Evolutionary conservation across 106 monocot species (phyloP).

Genomic region (Acanthochlamys bracteata): DNA sequence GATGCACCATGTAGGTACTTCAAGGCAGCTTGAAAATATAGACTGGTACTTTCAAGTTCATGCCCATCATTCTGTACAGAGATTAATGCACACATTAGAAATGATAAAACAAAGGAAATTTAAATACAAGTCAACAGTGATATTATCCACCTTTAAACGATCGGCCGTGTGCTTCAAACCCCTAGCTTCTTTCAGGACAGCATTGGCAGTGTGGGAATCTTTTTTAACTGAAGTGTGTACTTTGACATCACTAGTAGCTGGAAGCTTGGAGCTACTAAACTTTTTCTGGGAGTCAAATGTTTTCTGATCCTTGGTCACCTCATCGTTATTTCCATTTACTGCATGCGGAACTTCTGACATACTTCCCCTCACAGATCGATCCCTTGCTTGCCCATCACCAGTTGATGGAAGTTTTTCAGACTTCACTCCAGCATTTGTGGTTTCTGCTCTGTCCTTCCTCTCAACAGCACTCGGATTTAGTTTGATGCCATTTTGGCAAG

Average conservation of each 20-base stretch:
- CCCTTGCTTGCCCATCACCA: slow-evolving; percentile 5
- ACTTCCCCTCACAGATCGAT: slow-evolving; percentile 25
- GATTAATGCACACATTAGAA: background rate
- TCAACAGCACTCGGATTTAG: slow-evolving; percentile 12
- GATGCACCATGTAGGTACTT: slow-evolving; percentile 77
- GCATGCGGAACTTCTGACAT: slow-evolving; percentile 24
- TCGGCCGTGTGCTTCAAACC: slow-evolving; percentile 80
- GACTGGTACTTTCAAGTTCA: slow-evolving; percentile 55
- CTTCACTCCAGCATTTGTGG: slow-evolving; percentile 20
- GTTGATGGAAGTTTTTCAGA: slow-evolving; percentile 8
- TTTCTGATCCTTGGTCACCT: slow-evolving; percentile 18
- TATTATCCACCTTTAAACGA: slow-evolving; percentile 60
- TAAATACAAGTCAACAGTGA: background rate
- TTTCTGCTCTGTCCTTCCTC: slow-evolving; percentile 21
- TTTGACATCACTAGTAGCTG: slow-evolving; percentile 30
- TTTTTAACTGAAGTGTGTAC: slow-evolving; percentile 36
- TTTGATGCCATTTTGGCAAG: background rate
- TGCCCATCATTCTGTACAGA: slow-evolving; percentile 58
- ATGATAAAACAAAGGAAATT: background rate
- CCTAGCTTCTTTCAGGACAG: slow-evolving; percentile 65
- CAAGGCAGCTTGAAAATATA: slow-evolving; percentile 83
- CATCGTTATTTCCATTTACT: slow-evolving; percentile 20
- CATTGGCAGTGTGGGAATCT: slow-evolving; percentile 31
- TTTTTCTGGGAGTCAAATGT: slow-evolving; percentile 23
- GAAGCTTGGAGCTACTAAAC: slow-evolving; percentile 19